Evolutionary conservation across 306 rosid genomes (phyloP), one percentile per base, ranked within the genome.

Genomic region (Prunus padus): DNA sequence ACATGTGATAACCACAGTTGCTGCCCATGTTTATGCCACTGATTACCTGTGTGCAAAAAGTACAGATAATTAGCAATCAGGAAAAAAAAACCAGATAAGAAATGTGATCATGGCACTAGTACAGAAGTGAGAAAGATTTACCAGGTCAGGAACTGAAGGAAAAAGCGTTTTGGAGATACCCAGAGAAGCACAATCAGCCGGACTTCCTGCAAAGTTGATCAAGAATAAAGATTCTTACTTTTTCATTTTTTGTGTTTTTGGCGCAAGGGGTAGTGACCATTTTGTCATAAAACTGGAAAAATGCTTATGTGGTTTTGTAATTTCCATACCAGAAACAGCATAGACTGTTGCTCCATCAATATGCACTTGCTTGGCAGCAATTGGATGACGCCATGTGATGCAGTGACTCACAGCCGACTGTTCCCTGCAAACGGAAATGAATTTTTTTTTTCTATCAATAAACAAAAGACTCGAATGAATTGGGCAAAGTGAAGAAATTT

Each of bases 1-100:
- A 95, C 97, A 85, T 82, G 80, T 95, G 96, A 85, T 87, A 89
- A 78, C 98, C 96, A 31, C 92, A 85, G 89, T 95, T 90, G 92
- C 93, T 86, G 82, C 97, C 98, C 91, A 52, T 90, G 87, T 94
- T 94, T 63, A 92, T 94, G 88, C 97, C 98, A 84, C 97, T 95
- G 86, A 95, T 60, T 71, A 95, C 95, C 97, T 94, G 90, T 74
- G 67, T 42, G 56, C 55, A 44, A 56, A 76, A 3, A 78, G 75
- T 23, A 55, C 31, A 72, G 69, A 47, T 71, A 76, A 51, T 76
- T 22, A 80, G 59, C 60, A 70, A 67, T 40, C 77, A 71, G 67
- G 20, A 71, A 23, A 14, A 40, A 70, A 68, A 23, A 14, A 40
- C 11, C 26, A 75, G 23, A 56, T 16, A 79, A 18, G 46, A 33